These are phyloP conservation scores for Peniophora sp. DNA, from an alignment of 1,284 basidiomycete species.

Conservation along the genomic window DNA sequence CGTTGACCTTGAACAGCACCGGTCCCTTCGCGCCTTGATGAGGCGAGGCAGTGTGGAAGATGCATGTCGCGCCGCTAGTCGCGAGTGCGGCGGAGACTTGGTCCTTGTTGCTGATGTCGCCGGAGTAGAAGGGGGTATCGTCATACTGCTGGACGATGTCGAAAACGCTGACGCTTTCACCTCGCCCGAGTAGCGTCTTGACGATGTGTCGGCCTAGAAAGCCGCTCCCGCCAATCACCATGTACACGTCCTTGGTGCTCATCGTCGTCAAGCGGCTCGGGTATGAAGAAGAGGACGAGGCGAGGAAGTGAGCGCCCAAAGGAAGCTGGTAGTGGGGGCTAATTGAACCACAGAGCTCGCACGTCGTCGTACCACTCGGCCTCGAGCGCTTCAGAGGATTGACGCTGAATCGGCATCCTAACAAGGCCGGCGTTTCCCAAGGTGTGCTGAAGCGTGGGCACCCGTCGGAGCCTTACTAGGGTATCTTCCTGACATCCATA, in stretches of 20 bases:
- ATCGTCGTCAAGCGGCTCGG: no score
- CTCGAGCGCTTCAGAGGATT: no score
- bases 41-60: slow-evolving; percentile 96
- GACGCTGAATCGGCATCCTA: no score
- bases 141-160: slow-evolving; percentile 87
- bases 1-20: slow-evolving; percentile 89
- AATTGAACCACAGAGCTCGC: no score
- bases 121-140: slow-evolving; percentile 81
- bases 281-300: no score
- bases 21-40: slow-evolving; percentile 64
- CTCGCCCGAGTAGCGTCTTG: slow-evolving; percentile 69
- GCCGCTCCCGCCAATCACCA: slow-evolving; percentile 88
- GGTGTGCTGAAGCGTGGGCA: no score
- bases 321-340: no score
- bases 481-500: no score
- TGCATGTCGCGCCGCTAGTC: slow-evolving; percentile 70
- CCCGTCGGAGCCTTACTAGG: no score
- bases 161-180: slow-evolving; percentile 77
- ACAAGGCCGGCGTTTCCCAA: no score
- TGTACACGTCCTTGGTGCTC: slow-evolving; percentile 43
- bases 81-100: slow-evolving; percentile 57
- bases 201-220: slow-evolving; percentile 91
- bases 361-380: no score
- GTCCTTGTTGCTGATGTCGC: slow-evolving; percentile 75
- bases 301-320: no score